These are phyloP conservation scores for Nigrospora sphaerica DNA, from an alignment of 2,329 filamentous ascomycete genomes.

Conservation along the genomic window DNA sequence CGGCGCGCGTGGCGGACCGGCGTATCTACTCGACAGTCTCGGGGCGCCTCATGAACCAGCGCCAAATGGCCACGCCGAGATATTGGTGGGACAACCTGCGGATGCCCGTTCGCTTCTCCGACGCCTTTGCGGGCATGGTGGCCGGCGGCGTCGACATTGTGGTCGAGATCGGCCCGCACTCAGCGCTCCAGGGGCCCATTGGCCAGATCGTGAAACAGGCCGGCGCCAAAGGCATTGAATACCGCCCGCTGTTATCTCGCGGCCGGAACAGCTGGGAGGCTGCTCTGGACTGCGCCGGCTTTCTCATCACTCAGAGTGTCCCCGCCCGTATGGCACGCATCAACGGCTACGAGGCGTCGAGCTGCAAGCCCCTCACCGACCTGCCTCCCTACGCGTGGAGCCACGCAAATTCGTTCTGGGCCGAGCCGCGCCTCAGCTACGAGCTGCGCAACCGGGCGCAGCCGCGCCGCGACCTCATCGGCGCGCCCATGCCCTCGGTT, in stretches of 20 bases:
- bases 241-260: no score
- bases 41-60: not conserved
- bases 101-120: not conserved
- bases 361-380: conserved; percentile 26
- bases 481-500: conserved; percentile 34
- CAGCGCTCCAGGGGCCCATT: no score
- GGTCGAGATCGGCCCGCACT: no score
- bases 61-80: not conserved
- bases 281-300: no score
- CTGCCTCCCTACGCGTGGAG: conserved; percentile 50
- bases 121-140: no score
- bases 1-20: not conserved
- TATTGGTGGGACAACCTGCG: not conserved
- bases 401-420: conserved; percentile 43
- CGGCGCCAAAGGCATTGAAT: no score
- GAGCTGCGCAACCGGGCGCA: conserved; percentile 35
- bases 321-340: no score
- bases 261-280: no score
- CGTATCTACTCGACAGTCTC: not conserved
- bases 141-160: no score
- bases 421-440: conserved; percentile 38
- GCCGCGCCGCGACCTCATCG: conserved; percentile 43
- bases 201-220: no score
- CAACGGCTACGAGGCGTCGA: not conserved
- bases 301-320: no score